Percentiles rank a stretch among this genome's conserved stretches.
phyloP scores from a whole-genome alignment of 1,284 basidiomycete genomes.

The Pseudozyma hubeiensis region DNA sequence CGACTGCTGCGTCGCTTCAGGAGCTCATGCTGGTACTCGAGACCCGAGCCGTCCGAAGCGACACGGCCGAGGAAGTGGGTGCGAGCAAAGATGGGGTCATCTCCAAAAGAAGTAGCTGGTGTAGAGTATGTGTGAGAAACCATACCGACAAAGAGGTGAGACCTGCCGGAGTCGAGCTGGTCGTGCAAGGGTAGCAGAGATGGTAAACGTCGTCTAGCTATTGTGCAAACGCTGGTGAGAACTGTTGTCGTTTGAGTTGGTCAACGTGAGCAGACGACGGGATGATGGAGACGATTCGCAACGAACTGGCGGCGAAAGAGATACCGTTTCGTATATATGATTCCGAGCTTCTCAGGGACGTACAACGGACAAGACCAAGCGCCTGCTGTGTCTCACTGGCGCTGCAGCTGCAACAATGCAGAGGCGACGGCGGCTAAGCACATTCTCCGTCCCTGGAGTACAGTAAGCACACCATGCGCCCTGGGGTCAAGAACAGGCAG shows the following conservation, averaged over 20 bases:
- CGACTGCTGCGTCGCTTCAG: constrained; percentile 41
- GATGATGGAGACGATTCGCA: background rate
- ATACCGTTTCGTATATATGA: constrained; percentile 22
- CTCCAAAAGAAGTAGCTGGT: constrained; percentile 17
- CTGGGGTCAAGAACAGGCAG: too few species aligned
- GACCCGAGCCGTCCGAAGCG: constrained; percentile 41
- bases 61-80: constrained; percentile 50
- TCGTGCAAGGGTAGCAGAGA: background rate
- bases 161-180: background rate
- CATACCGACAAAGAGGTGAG: constrained; percentile 21
- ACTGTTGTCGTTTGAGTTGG: background rate
- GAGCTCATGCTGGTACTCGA: constrained; percentile 38
- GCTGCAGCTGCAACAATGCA: constrained; percentile 4
- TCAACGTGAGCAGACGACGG: background rate
- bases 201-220: too few species aligned
- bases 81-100: constrained; percentile 46
- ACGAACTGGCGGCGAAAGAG: background rate
- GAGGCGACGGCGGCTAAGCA: background rate
- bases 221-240: constrained; percentile 5
- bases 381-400: too few species aligned
- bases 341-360: constrained; percentile 6
- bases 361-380: too few species aligned
- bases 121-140: constrained; percentile 31
- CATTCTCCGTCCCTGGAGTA: too few species aligned
- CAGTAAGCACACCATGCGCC: too few species aligned